Base-by-base conservation (phyloP, 345 rosid species). In the Aethionema arabicum region DNA sequence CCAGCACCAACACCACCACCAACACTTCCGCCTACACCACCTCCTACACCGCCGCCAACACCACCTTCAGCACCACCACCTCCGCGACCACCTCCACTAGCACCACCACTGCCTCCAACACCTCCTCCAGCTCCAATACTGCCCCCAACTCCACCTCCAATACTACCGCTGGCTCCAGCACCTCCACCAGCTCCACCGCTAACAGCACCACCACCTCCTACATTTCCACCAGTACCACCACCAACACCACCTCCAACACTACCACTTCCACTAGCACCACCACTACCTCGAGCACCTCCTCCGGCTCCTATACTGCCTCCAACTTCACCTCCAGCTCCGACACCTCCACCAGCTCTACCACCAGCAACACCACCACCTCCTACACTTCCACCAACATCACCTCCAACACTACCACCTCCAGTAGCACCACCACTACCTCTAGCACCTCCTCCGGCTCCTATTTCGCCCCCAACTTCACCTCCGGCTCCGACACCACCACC, bases 1-100 rank as follows among this genome's bases (percentile, higher is more conserved):
- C 12, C 40, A 5, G 11, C 16, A 2, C 52, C 51, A 0, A 0
- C 33, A 2, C 36, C 52, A 6, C 50, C 68, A 1, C 66, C 55
- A 9, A 5, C 35, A 11, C 16, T 42, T 7, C 30, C 51, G 0
- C 59, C 54, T 2, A 1, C 7, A 0, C 42, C 29, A 0, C 10
- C 47, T 2, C 56, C 56, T 2, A 4, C 29, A 1, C 40, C 40
- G 4, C 30, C 66, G 0, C 56, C 44, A 0, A 0, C 69, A 6
- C 68, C 66, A 13, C 32, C 73, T 0, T 44, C 75, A 3, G 31
- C 58, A 2, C 16, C 72, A 0, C 72, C 65, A 0, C 77, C 56
- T 0, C 63, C 27, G 0, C 69, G 53, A 2, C 63, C 74, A 0
- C 70, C 82, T 0, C 37, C 68, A 0, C 54, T 75, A 0, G 15